Conservation (phyloP, 495 filamentous ascomycete genomes). For the Corynascus novoguineensis region DNA sequence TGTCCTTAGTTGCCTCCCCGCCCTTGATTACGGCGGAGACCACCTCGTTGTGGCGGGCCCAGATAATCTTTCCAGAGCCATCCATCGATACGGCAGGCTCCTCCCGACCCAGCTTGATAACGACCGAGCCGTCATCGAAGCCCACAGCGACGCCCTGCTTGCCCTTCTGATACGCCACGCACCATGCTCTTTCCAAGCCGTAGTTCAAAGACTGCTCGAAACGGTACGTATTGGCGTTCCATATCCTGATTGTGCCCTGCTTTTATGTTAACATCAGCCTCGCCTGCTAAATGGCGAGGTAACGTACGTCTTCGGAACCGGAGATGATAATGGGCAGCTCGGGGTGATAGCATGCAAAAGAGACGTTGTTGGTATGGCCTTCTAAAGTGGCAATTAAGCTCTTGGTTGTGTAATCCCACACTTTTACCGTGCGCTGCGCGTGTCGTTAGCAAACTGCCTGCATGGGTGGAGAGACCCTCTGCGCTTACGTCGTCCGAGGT, state of each 20-base stretch:
- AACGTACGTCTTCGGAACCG: conserved; percentile 77
- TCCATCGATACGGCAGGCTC: conserved; percentile 98
- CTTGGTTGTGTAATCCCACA: conserved; percentile 99
- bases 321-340: conserved; percentile 97
- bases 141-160: conserved; percentile 91
- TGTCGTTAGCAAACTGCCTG: not conserved
- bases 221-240: conserved; percentile 96
- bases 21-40: conserved; percentile 93
- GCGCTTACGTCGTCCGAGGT: conserved; percentile 77
- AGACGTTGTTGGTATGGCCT: conserved; percentile 98
- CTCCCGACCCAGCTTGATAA: conserved; percentile 95
- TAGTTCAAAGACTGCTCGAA: conserved; percentile 95
- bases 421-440: conserved; percentile 69
- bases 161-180: conserved; percentile 88
- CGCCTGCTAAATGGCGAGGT: not conserved
- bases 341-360: conserved; percentile 96
- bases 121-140: conserved; percentile 96
- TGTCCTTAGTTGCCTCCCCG: conserved; percentile 80
- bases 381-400: conserved; percentile 93
- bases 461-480: too few relatives aligned
- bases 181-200: conserved; percentile 94
- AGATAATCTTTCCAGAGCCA: conserved; percentile 87
- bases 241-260: conserved; percentile 87
- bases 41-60: conserved; percentile 90
- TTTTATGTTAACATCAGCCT: not conserved